phyloP scores from a whole-genome alignment of 345 rosid species.

The Hypericum perforatum region DNA sequence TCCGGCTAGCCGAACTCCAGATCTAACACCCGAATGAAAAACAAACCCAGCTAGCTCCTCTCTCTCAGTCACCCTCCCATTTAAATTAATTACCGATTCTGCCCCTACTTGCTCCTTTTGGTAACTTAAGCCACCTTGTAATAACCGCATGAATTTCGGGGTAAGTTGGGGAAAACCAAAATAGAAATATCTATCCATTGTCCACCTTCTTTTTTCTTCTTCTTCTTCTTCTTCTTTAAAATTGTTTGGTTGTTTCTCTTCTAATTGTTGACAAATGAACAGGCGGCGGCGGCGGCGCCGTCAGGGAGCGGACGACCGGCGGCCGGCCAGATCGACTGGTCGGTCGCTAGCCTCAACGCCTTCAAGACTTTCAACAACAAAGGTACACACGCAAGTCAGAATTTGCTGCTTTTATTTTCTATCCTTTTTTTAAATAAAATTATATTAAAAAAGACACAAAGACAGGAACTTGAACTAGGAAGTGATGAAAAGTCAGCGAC shows the following conservation, averaged over 20 bases:
- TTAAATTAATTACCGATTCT: slow-evolving; percentile 5
- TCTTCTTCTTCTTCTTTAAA: neutral
- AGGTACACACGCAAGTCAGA: no score
- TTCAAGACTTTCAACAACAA: slow-evolving; percentile 49
- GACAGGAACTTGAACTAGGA: no score
- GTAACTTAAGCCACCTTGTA: neutral
- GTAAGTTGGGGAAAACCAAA: neutral
- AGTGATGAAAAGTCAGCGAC: no score
- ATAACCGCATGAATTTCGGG: slow-evolving; percentile 16
- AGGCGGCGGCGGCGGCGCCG: slow-evolving; percentile 15
- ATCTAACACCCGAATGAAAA: no score
- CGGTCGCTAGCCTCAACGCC: slow-evolving; percentile 39
- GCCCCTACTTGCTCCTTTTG: slow-evolving; percentile 4
- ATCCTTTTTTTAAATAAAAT: no score
- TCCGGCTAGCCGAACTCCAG: slow-evolving; percentile 2
- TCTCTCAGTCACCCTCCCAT: slow-evolving; percentile 7
- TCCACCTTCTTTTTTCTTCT: neutral
- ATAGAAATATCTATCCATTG: no score
- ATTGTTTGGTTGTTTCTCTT: neutral
- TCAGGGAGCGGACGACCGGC: slow-evolving; percentile 17
- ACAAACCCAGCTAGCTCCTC: no score
- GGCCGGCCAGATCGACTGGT: slow-evolving; percentile 70
- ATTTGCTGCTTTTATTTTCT: no score
- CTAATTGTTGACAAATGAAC: slow-evolving; percentile 6
- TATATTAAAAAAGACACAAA: no score